Conservation (phyloP, 139 green algal species). For the Tetradesmus lagerheimii region DNA sequence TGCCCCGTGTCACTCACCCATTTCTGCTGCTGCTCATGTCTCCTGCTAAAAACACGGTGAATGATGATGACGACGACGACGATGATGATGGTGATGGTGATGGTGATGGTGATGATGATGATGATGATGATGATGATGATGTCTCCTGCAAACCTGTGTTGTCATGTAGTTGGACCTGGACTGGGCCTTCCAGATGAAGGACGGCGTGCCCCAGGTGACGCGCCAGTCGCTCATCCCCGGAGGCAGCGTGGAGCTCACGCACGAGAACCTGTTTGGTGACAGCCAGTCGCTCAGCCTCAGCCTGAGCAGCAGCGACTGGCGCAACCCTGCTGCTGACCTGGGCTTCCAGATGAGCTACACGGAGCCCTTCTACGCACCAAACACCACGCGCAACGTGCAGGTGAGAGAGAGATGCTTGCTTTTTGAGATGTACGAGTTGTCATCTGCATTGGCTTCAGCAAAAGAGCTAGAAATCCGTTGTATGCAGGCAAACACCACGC, state of each 20-base stretch:
- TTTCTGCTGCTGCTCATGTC: no score
- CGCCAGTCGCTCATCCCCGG: slow-evolving; percentile 66
- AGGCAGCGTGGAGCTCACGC: slow-evolving; percentile 67
- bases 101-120: no score
- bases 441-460: neutral
- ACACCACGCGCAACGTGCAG: slow-evolving; percentile 71
- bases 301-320: slow-evolving; percentile 67
- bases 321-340: slow-evolving; percentile 61
- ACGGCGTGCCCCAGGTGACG: slow-evolving; percentile 58
- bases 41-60: no score
- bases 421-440: neutral
- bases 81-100: no score
- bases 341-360: slow-evolving; percentile 61
- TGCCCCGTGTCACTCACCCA: no score
- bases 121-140: no score
- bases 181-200: slow-evolving; percentile 71
- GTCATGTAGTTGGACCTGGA: slow-evolving; percentile 68
- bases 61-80: no score
- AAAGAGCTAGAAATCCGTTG: neutral
- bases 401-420: slow-evolving; percentile 9
- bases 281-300: slow-evolving; percentile 58
- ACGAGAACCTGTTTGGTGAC: slow-evolving; percentile 75
- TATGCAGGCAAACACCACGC: neutral
- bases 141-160: neutral
- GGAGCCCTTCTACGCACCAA: slow-evolving; percentile 68